Evolutionary conservation across 2,329 filamentous ascomycete genomes (phyloP).

Genomic region (Biscogniauxia mediterranea): DNA sequence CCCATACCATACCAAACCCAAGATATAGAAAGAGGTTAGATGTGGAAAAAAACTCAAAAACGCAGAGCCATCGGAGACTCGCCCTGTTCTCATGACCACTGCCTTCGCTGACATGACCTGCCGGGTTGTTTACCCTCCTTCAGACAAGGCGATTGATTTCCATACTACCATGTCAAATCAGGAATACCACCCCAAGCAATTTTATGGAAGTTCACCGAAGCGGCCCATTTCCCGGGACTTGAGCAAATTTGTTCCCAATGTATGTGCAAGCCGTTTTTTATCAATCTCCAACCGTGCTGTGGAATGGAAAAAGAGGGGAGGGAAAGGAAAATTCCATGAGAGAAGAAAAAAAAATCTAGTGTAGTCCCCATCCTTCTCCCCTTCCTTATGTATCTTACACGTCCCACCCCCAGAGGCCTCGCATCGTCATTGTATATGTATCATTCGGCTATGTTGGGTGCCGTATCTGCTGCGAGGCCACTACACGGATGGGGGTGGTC

Average conservation of each 20-base stretch:
- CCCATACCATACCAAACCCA: slow-evolving; percentile 15
- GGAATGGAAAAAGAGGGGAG: not conserved
- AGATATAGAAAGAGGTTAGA: slow-evolving; percentile 26
- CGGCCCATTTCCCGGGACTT: not conserved
- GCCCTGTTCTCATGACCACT: no score
- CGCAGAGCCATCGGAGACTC: no score
- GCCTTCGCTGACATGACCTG: not conserved
- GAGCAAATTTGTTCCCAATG: not conserved
- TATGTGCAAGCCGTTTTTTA: slow-evolving; percentile 3
- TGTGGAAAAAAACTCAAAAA: slow-evolving; percentile 20
- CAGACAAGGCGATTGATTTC: not conserved
- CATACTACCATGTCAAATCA: not conserved
- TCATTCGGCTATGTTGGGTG: slow-evolving; percentile 1
- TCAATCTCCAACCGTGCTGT: slow-evolving; percentile 14
- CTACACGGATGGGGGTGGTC: not conserved
- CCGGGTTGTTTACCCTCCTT: not conserved
- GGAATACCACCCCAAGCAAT: not conserved
- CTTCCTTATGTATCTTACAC: slow-evolving; percentile 24
- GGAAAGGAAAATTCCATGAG: slow-evolving; percentile 9
- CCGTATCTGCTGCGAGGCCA: not conserved
- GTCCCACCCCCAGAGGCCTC: slow-evolving; percentile 3
- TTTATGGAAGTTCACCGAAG: not conserved
- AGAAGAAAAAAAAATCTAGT: slow-evolving; percentile 14
- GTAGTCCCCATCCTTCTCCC: slow-evolving; percentile 14
- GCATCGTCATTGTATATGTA: slow-evolving; percentile 1